Evolutionary conservation across 1,284 basidiomycete species (phyloP), one percentile per base, ranked within the genome.

Genomic region (Ustilago nuda): DNA sequence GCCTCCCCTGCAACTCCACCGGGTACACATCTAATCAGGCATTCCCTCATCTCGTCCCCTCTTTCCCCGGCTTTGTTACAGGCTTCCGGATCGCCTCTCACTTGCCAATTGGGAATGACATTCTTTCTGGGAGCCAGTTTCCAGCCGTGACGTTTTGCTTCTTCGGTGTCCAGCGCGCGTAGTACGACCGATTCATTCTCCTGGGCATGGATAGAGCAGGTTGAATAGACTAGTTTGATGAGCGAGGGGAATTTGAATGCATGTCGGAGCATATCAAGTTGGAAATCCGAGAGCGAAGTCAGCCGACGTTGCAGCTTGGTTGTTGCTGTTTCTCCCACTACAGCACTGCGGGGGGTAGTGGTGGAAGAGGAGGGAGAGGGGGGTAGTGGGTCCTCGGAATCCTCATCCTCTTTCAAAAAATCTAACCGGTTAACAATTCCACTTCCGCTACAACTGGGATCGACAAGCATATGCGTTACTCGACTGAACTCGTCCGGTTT

Each of bases 181-280:
- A 90, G 87, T 2, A 94, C 91, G 37, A 94, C 93, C 19, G 89
- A 88, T 79, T 99, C 97, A 87, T 99, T 96, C 85, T 99, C 97
- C 56, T 90, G 89, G 8, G 92, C 90, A 86, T 99, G 92, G 53
- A 98, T 89, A 68, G 94, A 96, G 86, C 96, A 98, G 12, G 96
- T 99, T 23, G 95, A 98, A 87, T 99, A 99, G 17, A 95, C 94
- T 67, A 98, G 93, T 76, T 90, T 91, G 59, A 88, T 78, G 3
- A 89, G 89, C 2, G 86, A 82, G 0, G 89, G 89, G 81, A 94
- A 99, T 85, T 91, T 92, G 91, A 99, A 94, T 9, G 96, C 96
- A 83, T 98, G 97, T 78, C 90, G 91, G 79, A 99, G 91, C 91
- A 98, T 95, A 85, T 90, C 89, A n/a, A 94, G 88, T 84, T 99